Evolutionary conservation across 2,329 filamentous ascomycete genomes (phyloP).

Genomic region (Cladophialophora exuberans): DNA sequence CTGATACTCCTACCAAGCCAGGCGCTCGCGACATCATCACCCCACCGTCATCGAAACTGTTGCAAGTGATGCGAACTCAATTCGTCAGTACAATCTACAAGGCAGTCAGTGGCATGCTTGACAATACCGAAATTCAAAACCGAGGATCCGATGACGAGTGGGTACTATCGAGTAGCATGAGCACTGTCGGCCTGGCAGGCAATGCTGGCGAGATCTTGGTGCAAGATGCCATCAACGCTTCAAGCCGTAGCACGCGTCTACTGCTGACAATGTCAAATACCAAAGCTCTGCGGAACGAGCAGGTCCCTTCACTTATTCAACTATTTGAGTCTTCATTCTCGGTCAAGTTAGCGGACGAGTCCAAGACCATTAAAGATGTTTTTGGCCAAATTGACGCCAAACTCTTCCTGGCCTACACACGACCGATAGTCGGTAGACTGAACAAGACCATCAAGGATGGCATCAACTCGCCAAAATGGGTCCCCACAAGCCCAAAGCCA

Average conservation of each 20-base stretch:
- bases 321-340: conserved; percentile 94
- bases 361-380: conserved; percentile 87
- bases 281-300: conserved; percentile 75
- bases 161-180: conserved; percentile 51
- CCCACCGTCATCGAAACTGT: conserved; percentile 80
- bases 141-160: conserved; percentile 62
- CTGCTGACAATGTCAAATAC: conserved; percentile 93
- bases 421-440: conserved; percentile 71
- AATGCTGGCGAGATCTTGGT: conserved; percentile 46
- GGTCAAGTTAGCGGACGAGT: conserved; percentile 91
- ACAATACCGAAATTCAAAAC: conserved; percentile 83
- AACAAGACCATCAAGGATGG: conserved; percentile 72
- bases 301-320: conserved; percentile 84
- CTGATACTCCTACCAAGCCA: conserved; percentile 77
- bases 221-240: conserved; percentile 56
- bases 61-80: conserved; percentile 87
- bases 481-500: conserved; percentile 62
- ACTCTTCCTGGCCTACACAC: conserved; percentile 90
- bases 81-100: conserved; percentile 96
- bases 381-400: conserved; percentile 86
- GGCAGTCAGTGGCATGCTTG: conserved; percentile 91
- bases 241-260: conserved; percentile 81
- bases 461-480: conserved; percentile 73
- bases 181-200: conserved; percentile 26
- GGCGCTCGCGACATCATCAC: conserved; percentile 77